These are phyloP conservation scores for Coprinopsis strossmayeri DNA, from an alignment of 768 basidiomycete species.

Conservation along the genomic window DNA sequence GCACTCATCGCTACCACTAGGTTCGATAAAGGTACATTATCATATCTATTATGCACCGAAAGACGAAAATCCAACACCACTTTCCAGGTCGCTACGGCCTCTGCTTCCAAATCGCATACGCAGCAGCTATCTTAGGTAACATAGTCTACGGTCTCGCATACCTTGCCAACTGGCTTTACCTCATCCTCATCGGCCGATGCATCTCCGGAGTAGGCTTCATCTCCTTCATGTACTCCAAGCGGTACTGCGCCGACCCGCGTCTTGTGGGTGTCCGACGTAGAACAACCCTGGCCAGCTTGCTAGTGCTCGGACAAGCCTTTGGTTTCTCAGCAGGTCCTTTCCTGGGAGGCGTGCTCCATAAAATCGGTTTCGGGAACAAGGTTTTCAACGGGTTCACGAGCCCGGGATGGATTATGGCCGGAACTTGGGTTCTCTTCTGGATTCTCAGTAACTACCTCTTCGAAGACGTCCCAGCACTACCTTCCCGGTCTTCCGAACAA, in stretches of 20 bases:
- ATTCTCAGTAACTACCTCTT: slow-evolving; percentile 25
- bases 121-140: slow-evolving; percentile 46
- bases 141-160: slow-evolving; percentile 60
- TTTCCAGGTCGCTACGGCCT: slow-evolving; percentile 44
- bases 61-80: not conserved
- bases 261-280: slow-evolving; percentile 58
- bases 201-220: slow-evolving; percentile 56
- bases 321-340: slow-evolving; percentile 63
- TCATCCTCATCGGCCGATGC: slow-evolving; percentile 67
- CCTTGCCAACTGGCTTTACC: slow-evolving; percentile 50
- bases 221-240: slow-evolving; percentile 61
- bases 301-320: slow-evolving; percentile 55
- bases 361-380: slow-evolving; percentile 45
- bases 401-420: slow-evolving; percentile 60
- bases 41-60: not conserved
- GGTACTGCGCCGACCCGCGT: slow-evolving; percentile 66
- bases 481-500: not conserved
- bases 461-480: slow-evolving; percentile 28
- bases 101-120: slow-evolving; percentile 51
- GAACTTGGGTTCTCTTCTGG: slow-evolving; percentile 48
- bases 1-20: slow-evolving; percentile 48
- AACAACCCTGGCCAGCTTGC: slow-evolving; percentile 55
- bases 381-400: slow-evolving; percentile 66
- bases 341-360: slow-evolving; percentile 55
- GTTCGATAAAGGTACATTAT: slow-evolving; percentile 44